Evolutionary conservation across 2,329 filamentous ascomycete genomes (phyloP), one percentile per base, ranked within the genome.

Genomic region (Talaromyces atroroseus): DNA sequence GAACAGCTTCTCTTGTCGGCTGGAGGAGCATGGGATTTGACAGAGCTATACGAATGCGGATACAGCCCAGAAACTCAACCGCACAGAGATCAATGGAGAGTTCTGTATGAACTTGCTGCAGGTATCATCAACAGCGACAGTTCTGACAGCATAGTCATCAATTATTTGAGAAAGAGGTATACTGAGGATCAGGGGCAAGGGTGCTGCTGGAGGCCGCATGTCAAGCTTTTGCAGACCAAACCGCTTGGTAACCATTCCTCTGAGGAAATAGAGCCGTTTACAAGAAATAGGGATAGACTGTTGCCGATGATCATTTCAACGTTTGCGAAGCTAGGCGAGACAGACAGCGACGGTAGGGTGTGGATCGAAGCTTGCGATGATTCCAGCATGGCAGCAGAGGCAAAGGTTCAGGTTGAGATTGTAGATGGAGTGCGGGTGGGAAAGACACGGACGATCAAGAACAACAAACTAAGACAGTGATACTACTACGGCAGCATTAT

Each of bases 361-460:
- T 49, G 47, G 47, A 49, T 49, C 16, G 47, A 49, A 32, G 47
- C 47, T 32, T 49, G 47, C n/a, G 47, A 49, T 36, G 47, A 49
- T 10, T 34, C 47, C n/a, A 49, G 47, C 21, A 4, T 49, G 20
- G 24, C 16, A 18, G 23, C 24, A 18, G 47, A 49, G 29, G 24
- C 47, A 5, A 34, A 10, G 26, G 29, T 6, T n/a, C 26, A 49
- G 20, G 47, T 49, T 49, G 47, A 49, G 29, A 20, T 49, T 49
- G 20, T 38, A 18, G 29, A 49, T 34, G 47, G 24, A 34, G 47
- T 26, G 47, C 29, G 20, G n/a, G n/a, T 49, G 29, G 47, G 47
- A n/a, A 34, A 38, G 29, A 38, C 32, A 23, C 18, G 29, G 2
- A 38, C 14, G n/a, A 38, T 36, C 6, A 50, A 38, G 48, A 50